A percentile compares a stretch with the other conserved stretches of the same genome.
Conservation (phyloP, 176 grass and related monocot species). For the Eragrostis nindensis region DNA sequence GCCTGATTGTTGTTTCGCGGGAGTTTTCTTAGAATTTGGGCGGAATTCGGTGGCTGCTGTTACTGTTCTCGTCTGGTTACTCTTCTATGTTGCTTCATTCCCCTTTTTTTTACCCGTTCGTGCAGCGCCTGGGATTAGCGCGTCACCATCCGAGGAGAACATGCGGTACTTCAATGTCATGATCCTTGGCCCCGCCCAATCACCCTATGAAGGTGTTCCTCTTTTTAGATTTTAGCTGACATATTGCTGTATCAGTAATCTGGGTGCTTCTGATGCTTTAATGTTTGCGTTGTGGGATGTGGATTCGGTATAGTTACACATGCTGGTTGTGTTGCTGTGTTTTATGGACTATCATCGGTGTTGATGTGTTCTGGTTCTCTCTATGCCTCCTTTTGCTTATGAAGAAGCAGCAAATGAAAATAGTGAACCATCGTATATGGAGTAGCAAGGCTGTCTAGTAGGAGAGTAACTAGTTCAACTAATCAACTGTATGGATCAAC, state of each 20-base stretch:
- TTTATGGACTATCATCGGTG: neutral
- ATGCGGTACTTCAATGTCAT: conserved; percentile 99
- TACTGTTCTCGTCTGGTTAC: neutral
- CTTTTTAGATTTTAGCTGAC: neutral
- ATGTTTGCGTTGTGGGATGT: neutral
- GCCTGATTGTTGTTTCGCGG: neutral
- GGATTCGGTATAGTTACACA: neutral
- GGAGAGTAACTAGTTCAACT: too few species aligned
- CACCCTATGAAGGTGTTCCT: conserved; percentile 67
- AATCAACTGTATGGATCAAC: neutral
- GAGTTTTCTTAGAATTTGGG: conserved; percentile 15
- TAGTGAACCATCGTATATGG: neutral
- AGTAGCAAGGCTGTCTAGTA: neutral
- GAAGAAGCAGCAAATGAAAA: neutral
- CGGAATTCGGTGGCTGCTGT: neutral
- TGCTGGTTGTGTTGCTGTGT: neutral
- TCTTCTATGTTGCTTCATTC: conserved; percentile 1
- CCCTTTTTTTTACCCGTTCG: neutral
- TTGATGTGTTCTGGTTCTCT: neutral
- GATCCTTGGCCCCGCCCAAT: conserved; percentile 87
- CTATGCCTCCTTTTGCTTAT: neutral
- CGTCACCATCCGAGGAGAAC: conserved; percentile 92
- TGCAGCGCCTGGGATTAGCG: conserved; percentile 90
- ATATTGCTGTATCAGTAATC: neutral
- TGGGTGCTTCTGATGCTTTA: neutral